Evolutionary conservation across 306 rosid genomes (phyloP).

Genomic region (Vigna unguiculata): DNA sequence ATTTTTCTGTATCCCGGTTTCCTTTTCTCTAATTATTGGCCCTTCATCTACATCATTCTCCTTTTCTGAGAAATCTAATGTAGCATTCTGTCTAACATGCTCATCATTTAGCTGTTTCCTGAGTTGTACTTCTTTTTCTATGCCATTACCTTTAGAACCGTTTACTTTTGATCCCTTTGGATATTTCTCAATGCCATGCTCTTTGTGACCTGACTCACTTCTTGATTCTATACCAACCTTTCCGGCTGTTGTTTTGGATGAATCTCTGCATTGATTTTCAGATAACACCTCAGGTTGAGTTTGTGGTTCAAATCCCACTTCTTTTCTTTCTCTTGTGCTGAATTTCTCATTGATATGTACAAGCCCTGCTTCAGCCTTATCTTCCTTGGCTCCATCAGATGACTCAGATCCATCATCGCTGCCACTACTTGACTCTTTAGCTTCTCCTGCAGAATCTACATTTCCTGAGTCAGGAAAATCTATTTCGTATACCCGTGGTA

Average conservation of each 20-base stretch:
- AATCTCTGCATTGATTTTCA: neutral
- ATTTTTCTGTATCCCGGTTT: conserved; percentile 19
- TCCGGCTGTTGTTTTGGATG: conserved; percentile 23
- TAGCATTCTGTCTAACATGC: conserved; percentile 31
- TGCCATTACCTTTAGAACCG: conserved; percentile 10
- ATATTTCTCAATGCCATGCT: conserved; percentile 10
- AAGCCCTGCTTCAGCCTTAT: conserved; percentile 22
- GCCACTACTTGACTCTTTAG: conserved; percentile 1
- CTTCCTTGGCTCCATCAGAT: conserved; percentile 22
- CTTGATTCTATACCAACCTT: conserved; percentile 4
- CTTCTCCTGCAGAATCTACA: conserved; percentile 35
- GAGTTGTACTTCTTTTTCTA: conserved; percentile 19
- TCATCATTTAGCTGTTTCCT: conserved; percentile 9
- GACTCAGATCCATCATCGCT: conserved; percentile 23
- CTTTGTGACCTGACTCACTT: conserved; percentile 20
- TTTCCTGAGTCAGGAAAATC: conserved; percentile 33
- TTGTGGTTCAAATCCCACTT: conserved; percentile 32
- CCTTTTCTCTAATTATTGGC: neutral
- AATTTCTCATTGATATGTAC: conserved; percentile 2
- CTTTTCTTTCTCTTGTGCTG: conserved; percentile 18
- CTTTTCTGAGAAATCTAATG: conserved; percentile 27
- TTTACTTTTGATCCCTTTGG: neutral
- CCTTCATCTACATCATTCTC: conserved; percentile 27
- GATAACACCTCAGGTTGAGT: conserved; percentile 19
- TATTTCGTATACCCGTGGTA: conserved; percentile 20